A percentile compares a stretch with the other conserved stretches of the same genome.
phyloP scores from a whole-genome alignment of 805 yeast genomes.

The Phaffomyces opuntiae region DNA sequence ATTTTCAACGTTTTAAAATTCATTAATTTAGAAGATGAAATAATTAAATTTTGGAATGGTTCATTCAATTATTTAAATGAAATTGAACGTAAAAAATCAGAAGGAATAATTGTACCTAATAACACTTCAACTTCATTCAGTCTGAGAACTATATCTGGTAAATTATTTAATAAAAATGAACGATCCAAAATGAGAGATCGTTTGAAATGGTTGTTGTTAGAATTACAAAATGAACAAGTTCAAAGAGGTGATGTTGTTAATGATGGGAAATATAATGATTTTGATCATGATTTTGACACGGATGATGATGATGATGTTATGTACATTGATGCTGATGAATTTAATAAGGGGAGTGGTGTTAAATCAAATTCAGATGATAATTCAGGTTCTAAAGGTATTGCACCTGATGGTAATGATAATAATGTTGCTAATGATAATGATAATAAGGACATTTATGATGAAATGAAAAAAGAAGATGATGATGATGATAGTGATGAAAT shows the following conservation, averaged over 20 bases:
- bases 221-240: background rate
- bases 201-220: background rate
- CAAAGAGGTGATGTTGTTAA: constrained; percentile 2
- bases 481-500: too few relatives aligned
- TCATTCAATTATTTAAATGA: background rate
- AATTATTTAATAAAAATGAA: constrained; percentile 1
- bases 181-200: constrained; percentile 3
- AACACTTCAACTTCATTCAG: background rate
- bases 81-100: background rate
- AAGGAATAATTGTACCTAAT: background rate
- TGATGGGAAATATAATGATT: background rate
- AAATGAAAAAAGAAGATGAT: too few relatives aligned
- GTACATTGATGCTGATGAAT: constrained; percentile 7
- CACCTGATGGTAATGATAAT: too few relatives aligned
- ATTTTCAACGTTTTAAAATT: constrained; percentile 64
- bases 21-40: constrained; percentile 39
- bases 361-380: too few relatives aligned
- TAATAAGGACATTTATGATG: too few relatives aligned
- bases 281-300: background rate
- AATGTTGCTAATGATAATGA: too few relatives aligned
- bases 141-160: background rate
- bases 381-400: too few relatives aligned
- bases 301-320: constrained; percentile 4
- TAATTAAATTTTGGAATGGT: constrained; percentile 42
- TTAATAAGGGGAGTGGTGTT: background rate